A percentile compares a stretch with the other conserved stretches of the same genome.
These are phyloP conservation scores for Fibroporia radiculosa DNA, from an alignment of 768 basidiomycete genomes.

Conservation along the genomic window DNA sequence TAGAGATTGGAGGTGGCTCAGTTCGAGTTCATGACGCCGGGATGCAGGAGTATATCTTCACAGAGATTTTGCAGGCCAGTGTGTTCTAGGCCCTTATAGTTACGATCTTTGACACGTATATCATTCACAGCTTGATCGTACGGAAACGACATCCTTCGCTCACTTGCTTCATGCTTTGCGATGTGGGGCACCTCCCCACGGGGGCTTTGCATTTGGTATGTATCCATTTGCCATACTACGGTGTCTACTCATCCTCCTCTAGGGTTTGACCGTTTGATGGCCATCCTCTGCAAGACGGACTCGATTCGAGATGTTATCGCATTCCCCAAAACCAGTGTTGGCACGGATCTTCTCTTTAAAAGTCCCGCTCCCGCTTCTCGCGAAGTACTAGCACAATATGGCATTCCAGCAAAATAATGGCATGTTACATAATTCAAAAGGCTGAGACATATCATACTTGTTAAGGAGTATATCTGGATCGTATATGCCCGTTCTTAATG, in stretches of 20 bases:
- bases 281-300: slow-evolving; percentile 78
- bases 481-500: background rate
- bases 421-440: background rate
- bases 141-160: slow-evolving; percentile 69
- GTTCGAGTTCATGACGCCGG: slow-evolving; percentile 85
- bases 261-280: slow-evolving; percentile 93
- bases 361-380: slow-evolving; percentile 62
- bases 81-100: slow-evolving; percentile 8
- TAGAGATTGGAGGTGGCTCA: slow-evolving; percentile 90
- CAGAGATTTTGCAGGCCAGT: slow-evolving; percentile 67
- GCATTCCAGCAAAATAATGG: slow-evolving; percentile 33
- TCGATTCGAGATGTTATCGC: slow-evolving; percentile 96
- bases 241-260: slow-evolving; percentile 1
- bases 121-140: slow-evolving; percentile 59
- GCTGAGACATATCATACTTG: background rate
- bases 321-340: slow-evolving; percentile 85
- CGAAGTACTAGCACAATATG: slow-evolving; percentile 56
- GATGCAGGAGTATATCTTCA: slow-evolving; percentile 83
- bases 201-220: slow-evolving; percentile 86
- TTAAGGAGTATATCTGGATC: background rate
- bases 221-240: background rate
- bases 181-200: slow-evolving; percentile 93
- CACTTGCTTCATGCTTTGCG: slow-evolving; percentile 82
- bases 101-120: background rate
- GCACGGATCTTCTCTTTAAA: slow-evolving; percentile 82